phyloP scores from a whole-genome alignment of 306 rosid genomes.

The Leucaena leucocephala region DNA sequence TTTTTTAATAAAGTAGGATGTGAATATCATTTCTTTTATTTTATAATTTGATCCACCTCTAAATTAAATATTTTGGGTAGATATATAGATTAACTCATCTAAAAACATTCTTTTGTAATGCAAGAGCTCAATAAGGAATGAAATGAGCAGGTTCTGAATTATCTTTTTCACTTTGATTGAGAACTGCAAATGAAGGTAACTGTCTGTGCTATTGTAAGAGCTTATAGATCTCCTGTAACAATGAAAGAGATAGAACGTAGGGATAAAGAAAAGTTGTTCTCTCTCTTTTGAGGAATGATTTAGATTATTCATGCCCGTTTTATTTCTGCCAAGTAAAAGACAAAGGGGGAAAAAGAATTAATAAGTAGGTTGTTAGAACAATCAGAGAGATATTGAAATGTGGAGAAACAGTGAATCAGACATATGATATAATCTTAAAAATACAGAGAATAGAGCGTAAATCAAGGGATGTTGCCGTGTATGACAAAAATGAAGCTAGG shows the following conservation, averaged over 20 bases:
- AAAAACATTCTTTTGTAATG: neutral
- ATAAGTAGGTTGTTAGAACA: conserved; percentile 29
- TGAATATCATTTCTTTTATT: too few relatives aligned
- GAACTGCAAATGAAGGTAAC: conserved; percentile 29
- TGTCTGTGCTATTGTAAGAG: conserved; percentile 4
- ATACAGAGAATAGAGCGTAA: conserved; percentile 22
- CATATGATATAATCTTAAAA: neutral
- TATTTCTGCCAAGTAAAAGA: conserved; percentile 22
- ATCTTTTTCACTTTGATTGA: conserved; percentile 34
- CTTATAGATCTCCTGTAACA: neutral
- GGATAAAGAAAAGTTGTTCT: neutral
- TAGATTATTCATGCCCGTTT: neutral
- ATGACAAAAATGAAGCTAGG: conserved; percentile 38
- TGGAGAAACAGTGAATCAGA: conserved; percentile 18
- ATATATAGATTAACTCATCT: neutral
- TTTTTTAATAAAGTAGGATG: too few relatives aligned
- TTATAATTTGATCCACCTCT: too few relatives aligned
- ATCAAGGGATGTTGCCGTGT: conserved; percentile 31
- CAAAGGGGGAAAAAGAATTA: neutral
- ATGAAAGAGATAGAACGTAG: neutral
- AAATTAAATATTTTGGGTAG: too few relatives aligned
- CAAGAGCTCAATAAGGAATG: neutral
- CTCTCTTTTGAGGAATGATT: neutral
- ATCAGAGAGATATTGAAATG: conserved; percentile 24
- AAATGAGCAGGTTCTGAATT: conserved; percentile 22